Conservation (phyloP, 1,284 basidiomycete species). For the Salmacisia buchloeana region DNA sequence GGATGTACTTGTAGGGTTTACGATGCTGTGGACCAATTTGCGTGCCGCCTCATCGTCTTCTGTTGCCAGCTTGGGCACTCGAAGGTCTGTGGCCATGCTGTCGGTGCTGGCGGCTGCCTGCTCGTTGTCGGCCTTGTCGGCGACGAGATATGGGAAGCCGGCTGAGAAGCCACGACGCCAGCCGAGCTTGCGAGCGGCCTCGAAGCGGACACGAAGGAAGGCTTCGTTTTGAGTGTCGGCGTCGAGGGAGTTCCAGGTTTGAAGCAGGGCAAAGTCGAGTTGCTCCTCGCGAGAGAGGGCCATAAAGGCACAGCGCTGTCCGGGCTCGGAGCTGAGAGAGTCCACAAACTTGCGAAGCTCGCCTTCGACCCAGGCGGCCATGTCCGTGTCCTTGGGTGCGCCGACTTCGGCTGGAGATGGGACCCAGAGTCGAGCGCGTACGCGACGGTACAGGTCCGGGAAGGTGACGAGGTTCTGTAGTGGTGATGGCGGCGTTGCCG, state of each 20-base stretch:
- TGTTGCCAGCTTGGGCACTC: neutral
- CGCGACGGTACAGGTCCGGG: neutral
- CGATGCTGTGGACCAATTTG: neutral
- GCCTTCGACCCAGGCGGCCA: neutral
- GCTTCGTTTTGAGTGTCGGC: slow-evolving; percentile 1
- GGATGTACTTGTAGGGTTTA: neutral
- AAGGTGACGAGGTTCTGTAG: neutral
- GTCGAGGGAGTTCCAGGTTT: neutral
- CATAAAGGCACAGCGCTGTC: neutral
- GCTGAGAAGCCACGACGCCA: slow-evolving; percentile 46
- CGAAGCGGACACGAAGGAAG: slow-evolving; percentile 9
- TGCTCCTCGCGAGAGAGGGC: neutral
- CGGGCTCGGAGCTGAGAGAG: neutral
- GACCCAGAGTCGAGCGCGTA: neutral
- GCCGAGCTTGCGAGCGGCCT: slow-evolving; percentile 36
- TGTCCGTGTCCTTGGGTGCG: neutral
- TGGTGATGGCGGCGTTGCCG: neutral
- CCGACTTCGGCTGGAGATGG: neutral
- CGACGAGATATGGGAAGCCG: slow-evolving; percentile 31
- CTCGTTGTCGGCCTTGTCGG: slow-evolving; percentile 3
- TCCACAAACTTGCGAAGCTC: neutral
- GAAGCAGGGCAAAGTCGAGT: slow-evolving; percentile 1
- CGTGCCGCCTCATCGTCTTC: neutral
- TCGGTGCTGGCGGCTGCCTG: neutral
- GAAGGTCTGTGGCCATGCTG: neutral